phyloP scores from a whole-genome alignment of 2,329 filamentous ascomycete species.

The Clonostachys solani region DNA sequence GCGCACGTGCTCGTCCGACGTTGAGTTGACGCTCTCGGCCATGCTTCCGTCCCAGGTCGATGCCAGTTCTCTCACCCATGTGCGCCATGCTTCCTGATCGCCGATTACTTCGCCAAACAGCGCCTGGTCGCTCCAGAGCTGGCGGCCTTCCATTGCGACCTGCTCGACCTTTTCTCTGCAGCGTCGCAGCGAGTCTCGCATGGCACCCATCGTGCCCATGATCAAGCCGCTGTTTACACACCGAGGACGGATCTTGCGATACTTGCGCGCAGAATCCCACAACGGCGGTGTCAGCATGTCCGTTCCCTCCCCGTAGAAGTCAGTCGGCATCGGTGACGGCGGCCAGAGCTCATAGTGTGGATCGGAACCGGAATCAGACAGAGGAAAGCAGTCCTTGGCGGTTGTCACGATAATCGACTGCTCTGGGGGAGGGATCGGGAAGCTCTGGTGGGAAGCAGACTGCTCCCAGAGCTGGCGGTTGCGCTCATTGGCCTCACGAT shows the following conservation, averaged over 20 bases:
- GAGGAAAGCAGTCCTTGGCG: slow-evolving; percentile 28
- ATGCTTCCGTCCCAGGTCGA: slow-evolving; percentile 22
- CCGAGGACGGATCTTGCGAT: slow-evolving; percentile 21
- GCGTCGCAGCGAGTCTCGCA: slow-evolving; percentile 15
- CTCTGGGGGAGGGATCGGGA: slow-evolving; percentile 20
- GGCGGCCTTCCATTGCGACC: slow-evolving; percentile 17
- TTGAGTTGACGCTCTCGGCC: slow-evolving; percentile 6
- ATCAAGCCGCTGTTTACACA: slow-evolving; percentile 28
- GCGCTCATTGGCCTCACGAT: slow-evolving; percentile 23
- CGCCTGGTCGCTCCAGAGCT: slow-evolving; percentile 32
- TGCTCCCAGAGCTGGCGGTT: slow-evolving; percentile 14
- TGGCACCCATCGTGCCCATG: slow-evolving; percentile 23
- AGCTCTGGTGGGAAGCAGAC: slow-evolving; percentile 4
- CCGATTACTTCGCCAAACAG: slow-evolving; percentile 30
- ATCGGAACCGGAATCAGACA: slow-evolving; percentile 22
- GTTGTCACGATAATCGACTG: slow-evolving; percentile 25
- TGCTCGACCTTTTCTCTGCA: slow-evolving; percentile 19
- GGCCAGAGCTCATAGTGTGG: slow-evolving; percentile 30
- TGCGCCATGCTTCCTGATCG: slow-evolving; percentile 29
- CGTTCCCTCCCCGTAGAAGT: slow-evolving; percentile 25
- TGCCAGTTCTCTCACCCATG: slow-evolving; percentile 19
- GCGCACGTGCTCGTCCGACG: slow-evolving; percentile 7
- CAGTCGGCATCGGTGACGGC: slow-evolving; percentile 21
- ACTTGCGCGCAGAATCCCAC: slow-evolving; percentile 23
- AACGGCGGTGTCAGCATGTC: slow-evolving; percentile 16